Percentiles rank a stretch among this genome's conserved stretches.
Conservation (phyloP, 2,329 filamentous ascomycete genomes). For the Fusarium pininemorale region DNA sequence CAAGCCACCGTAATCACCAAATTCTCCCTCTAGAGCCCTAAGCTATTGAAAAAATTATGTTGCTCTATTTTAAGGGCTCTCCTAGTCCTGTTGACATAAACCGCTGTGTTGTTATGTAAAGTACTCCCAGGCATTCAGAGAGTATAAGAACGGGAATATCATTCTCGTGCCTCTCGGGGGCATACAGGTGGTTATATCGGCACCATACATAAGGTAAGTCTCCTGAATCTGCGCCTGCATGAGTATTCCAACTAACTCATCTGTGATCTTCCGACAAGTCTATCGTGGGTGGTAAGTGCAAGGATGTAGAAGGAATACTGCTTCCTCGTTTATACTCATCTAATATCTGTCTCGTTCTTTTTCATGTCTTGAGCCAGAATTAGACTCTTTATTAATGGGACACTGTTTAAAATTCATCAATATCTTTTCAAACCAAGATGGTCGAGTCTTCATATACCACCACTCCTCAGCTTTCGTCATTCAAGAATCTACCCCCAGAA, state of each 20-base stretch:
- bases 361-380: not conserved
- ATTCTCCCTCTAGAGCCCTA: not conserved
- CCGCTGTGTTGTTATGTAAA: not conserved
- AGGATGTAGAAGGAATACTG: not conserved
- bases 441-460: not conserved
- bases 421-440: not conserved
- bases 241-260: not conserved
- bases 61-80: not conserved
- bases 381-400: not conserved
- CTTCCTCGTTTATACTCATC: not conserved
- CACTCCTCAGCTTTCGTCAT: not conserved
- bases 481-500: not conserved
- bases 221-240: not conserved
- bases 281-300: not conserved
- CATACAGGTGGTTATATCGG: not conserved
- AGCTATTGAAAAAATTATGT: not conserved
- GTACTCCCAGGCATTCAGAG: not conserved
- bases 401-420: not conserved
- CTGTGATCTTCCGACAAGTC: not conserved
- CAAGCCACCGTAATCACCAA: not conserved
- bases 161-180: not conserved
- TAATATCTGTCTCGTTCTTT: not conserved
- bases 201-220: not conserved
- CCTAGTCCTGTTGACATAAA: not conserved
- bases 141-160: not conserved